Percentiles rank a stretch among this genome's conserved stretches.
phyloP scores from a whole-genome alignment of 495 filamentous ascomycete species.

The Penicillium pulvis region DNA sequence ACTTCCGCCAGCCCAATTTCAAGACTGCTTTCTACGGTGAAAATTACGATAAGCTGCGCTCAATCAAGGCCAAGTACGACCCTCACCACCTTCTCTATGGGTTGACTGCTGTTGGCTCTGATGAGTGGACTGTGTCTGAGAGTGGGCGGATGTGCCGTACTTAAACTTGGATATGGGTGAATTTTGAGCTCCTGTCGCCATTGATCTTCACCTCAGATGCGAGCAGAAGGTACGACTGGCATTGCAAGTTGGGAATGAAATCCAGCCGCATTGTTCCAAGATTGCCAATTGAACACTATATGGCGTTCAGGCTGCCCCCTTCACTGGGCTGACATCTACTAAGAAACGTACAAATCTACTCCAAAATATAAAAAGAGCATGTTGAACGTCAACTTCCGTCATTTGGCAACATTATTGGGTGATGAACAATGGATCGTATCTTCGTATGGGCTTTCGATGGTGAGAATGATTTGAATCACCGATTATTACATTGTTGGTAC shows the following conservation, averaged over 20 bases:
- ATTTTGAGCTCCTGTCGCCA: background rate
- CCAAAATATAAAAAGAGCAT: too few relatives aligned
- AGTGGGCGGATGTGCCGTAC: conserved; percentile 17
- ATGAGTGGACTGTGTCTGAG: conserved; percentile 19
- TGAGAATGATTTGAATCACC: background rate
- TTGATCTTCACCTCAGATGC: background rate
- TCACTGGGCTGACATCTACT: too few relatives aligned
- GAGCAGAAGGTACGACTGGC: background rate
- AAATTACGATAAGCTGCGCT: conserved; percentile 14
- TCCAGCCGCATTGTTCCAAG: too few relatives aligned
- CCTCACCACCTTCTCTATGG: conserved; percentile 19
- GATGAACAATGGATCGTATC: too few relatives aligned
- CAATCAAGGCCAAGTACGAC: conserved; percentile 20
- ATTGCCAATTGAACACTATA: too few relatives aligned
- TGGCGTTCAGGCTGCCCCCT: too few relatives aligned
- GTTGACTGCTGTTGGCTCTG: conserved; percentile 19
- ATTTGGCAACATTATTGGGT: too few relatives aligned
- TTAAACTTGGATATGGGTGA: background rate
- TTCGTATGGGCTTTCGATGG: too few relatives aligned
- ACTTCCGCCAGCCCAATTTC: conserved; percentile 19
- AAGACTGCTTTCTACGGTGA: conserved; percentile 16
- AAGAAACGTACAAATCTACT: too few relatives aligned
- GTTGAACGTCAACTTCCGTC: too few relatives aligned
- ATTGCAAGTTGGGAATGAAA: background rate
- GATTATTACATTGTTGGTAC: background rate